phyloP scores from a whole-genome alignment of 2,329 filamentous ascomycete species.

The Colletotrichum sp. region DNA sequence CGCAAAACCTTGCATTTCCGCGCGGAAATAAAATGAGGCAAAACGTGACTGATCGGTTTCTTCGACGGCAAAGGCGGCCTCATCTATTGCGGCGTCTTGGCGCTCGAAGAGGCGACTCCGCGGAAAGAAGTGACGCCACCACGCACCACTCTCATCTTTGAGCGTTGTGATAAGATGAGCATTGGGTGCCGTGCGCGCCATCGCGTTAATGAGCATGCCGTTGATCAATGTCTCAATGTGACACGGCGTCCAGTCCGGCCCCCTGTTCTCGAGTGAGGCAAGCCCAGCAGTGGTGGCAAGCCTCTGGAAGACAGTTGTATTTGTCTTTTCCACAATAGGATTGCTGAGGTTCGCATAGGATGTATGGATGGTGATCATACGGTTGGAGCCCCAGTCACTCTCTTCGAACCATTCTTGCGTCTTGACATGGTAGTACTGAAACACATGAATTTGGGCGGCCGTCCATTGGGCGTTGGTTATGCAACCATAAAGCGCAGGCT shows the following conservation, averaged over 20 bases:
- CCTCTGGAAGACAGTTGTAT: not conserved
- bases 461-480: not conserved
- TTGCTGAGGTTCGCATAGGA: conserved; percentile 3
- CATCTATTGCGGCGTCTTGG: not conserved
- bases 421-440: not conserved
- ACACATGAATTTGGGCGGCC: not conserved
- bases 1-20: not conserved
- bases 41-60: not conserved
- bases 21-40: not conserved
- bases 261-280: too few species aligned
- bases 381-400: not conserved
- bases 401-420: not conserved
- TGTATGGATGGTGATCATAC: not conserved
- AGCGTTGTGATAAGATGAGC: not conserved
- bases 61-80: not conserved
- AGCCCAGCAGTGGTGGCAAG: not conserved
- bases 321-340: not conserved
- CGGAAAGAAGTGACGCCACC: conserved; percentile 1
- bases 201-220: not conserved
- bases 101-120: not conserved
- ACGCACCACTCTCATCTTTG: not conserved
- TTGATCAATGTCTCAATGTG: not conserved
- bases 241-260: not conserved
- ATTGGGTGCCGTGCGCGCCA: not conserved
- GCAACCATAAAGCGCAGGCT: not conserved